Conservation (phyloP, 768 basidiomycete genomes). For the Hygrophoropsis aurantiaca region DNA sequence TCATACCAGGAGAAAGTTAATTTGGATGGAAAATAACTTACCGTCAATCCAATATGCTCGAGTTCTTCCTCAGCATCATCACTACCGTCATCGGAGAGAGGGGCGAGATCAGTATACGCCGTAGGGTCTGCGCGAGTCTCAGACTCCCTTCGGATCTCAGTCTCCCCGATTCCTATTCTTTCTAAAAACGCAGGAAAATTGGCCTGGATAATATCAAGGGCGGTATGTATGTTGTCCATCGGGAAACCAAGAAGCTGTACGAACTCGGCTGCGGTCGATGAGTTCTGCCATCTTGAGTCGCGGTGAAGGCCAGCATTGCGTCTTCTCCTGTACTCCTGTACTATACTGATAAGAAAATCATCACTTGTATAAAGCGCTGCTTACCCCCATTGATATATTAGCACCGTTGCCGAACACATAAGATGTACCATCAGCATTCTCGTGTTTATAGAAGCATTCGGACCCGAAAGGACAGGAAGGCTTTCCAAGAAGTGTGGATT, state of each 20-base stretch:
- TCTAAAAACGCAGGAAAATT: conserved; percentile 31
- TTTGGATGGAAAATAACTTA: conserved; percentile 16
- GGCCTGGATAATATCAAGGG: conserved; percentile 31
- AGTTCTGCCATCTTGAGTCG: too few species aligned
- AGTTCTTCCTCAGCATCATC: conserved; percentile 21
- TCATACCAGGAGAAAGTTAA: conserved; percentile 17
- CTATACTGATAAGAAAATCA: conserved; percentile 16
- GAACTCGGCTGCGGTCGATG: conserved; percentile 29
- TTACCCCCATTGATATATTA: conserved; percentile 52
- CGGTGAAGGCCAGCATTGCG: conserved; percentile 17
- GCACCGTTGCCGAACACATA: conserved; percentile 56
- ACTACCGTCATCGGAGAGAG: conserved; percentile 27
- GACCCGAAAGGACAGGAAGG: conserved; percentile 76
- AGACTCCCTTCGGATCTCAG: background rate
- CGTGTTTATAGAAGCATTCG: conserved; percentile 81
- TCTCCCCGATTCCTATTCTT: conserved; percentile 9
- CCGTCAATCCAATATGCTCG: conserved; percentile 20
- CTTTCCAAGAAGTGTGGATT: conserved; percentile 32
- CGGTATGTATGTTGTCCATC: conserved; percentile 43
- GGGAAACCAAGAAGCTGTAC: conserved; percentile 50
- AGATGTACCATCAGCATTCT: conserved; percentile 63
- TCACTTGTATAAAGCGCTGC: conserved; percentile 29
- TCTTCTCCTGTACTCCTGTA: conserved; percentile 24
- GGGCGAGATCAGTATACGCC: too few species aligned
- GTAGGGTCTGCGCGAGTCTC: conserved; percentile 1